Conservation (phyloP, 176 grass and related monocot genomes). For the Oryza glaberrima region DNA sequence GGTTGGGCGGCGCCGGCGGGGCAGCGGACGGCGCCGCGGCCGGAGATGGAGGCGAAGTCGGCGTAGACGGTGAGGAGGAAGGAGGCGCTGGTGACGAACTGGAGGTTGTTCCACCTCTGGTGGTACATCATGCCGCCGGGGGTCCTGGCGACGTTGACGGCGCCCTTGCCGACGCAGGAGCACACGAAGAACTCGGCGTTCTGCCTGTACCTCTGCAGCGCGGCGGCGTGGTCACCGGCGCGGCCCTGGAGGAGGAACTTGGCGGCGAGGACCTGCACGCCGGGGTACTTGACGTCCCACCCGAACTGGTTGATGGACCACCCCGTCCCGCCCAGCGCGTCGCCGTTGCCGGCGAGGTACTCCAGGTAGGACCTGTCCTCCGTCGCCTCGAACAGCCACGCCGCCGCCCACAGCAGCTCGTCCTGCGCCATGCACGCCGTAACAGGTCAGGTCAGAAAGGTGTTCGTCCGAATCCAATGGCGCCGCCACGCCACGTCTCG, state of each 20-base stretch:
- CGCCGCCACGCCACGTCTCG: not conserved
- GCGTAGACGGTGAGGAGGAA: slow-evolving; percentile 85
- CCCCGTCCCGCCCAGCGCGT: slow-evolving; percentile 71
- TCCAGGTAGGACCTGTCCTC: slow-evolving; percentile 74
- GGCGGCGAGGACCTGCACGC: slow-evolving; percentile 78
- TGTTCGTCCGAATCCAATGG: not conserved
- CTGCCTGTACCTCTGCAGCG: slow-evolving; percentile 72
- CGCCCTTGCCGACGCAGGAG: slow-evolving; percentile 76
- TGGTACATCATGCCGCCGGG: slow-evolving; percentile 80
- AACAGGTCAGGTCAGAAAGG: not conserved
- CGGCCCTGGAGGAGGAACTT: slow-evolving; percentile 78
- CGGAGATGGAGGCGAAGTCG: slow-evolving; percentile 55
- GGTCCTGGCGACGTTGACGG: slow-evolving; percentile 62
- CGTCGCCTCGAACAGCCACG: slow-evolving; percentile 82
- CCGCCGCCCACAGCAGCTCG: slow-evolving; percentile 89
- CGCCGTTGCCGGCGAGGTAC: slow-evolving; percentile 70
- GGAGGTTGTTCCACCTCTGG: slow-evolving; percentile 98
- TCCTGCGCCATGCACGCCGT: slow-evolving; percentile 44
- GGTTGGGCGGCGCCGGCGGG: slow-evolving; percentile 46
- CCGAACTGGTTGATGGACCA: slow-evolving; percentile 86
- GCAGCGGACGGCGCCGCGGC: slow-evolving; percentile 51
- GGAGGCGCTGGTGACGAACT: slow-evolving; percentile 87
- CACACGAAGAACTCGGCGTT: slow-evolving; percentile 94
- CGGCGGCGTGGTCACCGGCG: slow-evolving; percentile 53
- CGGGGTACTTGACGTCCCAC: slow-evolving; percentile 96